Percentiles rank a stretch among this genome's conserved stretches.
phyloP scores from a whole-genome alignment of 2,329 filamentous ascomycete genomes.

The Beauveria medogensis region DNA sequence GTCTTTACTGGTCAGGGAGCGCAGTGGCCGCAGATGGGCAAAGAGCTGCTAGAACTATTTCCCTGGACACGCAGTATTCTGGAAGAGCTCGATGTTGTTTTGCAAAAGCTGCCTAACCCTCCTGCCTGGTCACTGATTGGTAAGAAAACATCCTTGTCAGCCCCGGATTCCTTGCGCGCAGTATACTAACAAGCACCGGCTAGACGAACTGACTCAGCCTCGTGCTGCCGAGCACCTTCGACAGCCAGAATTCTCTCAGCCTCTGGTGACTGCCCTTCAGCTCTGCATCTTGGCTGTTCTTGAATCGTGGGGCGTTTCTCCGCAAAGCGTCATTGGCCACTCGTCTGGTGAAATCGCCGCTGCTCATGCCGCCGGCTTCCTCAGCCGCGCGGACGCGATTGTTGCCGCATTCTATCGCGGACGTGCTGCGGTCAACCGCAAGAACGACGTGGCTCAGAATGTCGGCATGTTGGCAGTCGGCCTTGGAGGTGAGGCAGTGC shows the following conservation, averaged over 20 bases:
- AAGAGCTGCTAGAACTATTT: constrained; percentile 12
- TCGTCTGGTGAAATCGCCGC: constrained; percentile 33
- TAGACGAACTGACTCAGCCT: constrained; percentile 5
- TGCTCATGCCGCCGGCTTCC: constrained; percentile 21
- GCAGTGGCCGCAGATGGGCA: constrained; percentile 16
- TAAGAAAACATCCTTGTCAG: neutral
- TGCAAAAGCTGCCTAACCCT: constrained; percentile 1
- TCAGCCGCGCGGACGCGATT: constrained; percentile 20
- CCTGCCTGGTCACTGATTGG: constrained; percentile 9
- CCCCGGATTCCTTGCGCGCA: neutral
- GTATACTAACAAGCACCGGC: neutral
- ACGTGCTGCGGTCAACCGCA: neutral
- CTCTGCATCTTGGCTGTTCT: constrained; percentile 32
- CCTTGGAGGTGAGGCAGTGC: neutral
- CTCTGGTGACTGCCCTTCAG: constrained; percentile 35
- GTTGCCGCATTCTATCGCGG: constrained; percentile 24
- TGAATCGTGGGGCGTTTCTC: constrained; percentile 21
- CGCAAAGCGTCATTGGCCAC: constrained; percentile 27
- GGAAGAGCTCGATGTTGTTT: constrained; percentile 9
- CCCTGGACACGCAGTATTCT: constrained; percentile 10
- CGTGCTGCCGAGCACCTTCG: neutral
- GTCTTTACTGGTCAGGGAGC: constrained; percentile 23
- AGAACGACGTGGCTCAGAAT: constrained; percentile 17
- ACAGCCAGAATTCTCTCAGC: constrained; percentile 28
- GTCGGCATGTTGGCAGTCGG: constrained; percentile 35